phyloP scores from a whole-genome alignment of 2,329 filamentous ascomycete genomes.

The Trichoderma sp. region DNA sequence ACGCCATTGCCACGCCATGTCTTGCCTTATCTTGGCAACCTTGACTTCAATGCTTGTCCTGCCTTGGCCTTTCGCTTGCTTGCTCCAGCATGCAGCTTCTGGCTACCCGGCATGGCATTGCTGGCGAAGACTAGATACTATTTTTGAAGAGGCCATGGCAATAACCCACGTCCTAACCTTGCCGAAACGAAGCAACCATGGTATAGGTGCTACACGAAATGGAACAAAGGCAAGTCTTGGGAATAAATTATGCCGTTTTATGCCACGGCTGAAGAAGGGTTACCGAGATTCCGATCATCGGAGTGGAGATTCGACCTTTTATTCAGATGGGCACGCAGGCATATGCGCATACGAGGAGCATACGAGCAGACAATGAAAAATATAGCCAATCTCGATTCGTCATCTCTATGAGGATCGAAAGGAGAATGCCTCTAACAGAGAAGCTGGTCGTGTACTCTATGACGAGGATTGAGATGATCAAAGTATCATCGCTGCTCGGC shows the following conservation, averaged over 20 bases:
- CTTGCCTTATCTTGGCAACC: background rate
- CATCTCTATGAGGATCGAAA: background rate
- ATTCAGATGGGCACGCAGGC: background rate
- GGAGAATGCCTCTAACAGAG: background rate
- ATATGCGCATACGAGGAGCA: background rate
- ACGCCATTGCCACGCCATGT: background rate
- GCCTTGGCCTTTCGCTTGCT: background rate
- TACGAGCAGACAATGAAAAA: background rate
- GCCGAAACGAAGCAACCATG: background rate
- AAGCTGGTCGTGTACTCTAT: background rate
- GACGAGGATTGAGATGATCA: background rate
- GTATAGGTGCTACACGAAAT: background rate
- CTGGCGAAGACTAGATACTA: background rate
- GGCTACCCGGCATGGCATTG: background rate
- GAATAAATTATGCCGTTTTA: background rate
- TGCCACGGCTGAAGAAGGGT: background rate
- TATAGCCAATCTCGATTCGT: background rate
- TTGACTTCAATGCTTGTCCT: too few relatives aligned
- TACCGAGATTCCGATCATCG: background rate
- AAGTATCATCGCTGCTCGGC: background rate
- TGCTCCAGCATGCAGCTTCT: too few relatives aligned
- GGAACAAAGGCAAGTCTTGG: background rate
- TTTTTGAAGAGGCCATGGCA: background rate
- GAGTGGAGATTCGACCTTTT: background rate
- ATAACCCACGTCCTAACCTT: background rate